These are phyloP conservation scores for Coelastrella sp. DNA, from an alignment of 139 green algal genomes.

Conservation along the genomic window DNA sequence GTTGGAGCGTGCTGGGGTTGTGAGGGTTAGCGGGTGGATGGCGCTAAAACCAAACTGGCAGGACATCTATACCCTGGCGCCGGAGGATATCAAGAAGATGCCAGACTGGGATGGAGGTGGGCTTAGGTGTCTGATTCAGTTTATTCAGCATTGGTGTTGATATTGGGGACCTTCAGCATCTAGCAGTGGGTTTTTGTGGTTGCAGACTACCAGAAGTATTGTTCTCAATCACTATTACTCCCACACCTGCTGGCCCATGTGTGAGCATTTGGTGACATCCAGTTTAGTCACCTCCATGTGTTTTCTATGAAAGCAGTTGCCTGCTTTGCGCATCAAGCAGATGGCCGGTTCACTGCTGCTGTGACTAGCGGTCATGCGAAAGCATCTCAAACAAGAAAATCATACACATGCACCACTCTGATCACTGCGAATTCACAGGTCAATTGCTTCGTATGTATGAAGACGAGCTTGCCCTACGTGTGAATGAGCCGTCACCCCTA, in stretches of 20 bases:
- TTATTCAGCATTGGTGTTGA: background rate
- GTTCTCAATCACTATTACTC: no score
- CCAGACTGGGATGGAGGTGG: slow-evolving; percentile 23
- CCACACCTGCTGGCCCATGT: no score
- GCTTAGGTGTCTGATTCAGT: background rate
- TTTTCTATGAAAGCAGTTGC: no score
- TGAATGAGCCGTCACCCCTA: slow-evolving; percentile 4
- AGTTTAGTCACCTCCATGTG: no score
- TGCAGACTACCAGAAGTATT: no score
- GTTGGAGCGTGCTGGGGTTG: slow-evolving; percentile 65
- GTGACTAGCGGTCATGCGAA: background rate
- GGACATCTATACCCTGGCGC: background rate
- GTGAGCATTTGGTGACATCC: no score
- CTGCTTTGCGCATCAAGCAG: no score
- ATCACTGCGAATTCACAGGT: background rate
- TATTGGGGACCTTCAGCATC: background rate
- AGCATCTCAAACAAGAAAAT: no score
- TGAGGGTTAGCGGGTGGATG: slow-evolving; percentile 79
- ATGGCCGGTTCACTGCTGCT: background rate
- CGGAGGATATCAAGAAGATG: slow-evolving; percentile 34
- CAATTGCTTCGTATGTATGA: slow-evolving; percentile 3
- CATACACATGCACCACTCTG: no score
- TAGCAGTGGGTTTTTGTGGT: background rate
- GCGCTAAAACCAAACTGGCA: slow-evolving; percentile 49
- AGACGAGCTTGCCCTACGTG: background rate